Percentiles rank a stretch among this genome's conserved stretches.
These are phyloP conservation scores for Vigna hirtella DNA, from an alignment of 306 rosid species.

Conservation along the genomic window DNA sequence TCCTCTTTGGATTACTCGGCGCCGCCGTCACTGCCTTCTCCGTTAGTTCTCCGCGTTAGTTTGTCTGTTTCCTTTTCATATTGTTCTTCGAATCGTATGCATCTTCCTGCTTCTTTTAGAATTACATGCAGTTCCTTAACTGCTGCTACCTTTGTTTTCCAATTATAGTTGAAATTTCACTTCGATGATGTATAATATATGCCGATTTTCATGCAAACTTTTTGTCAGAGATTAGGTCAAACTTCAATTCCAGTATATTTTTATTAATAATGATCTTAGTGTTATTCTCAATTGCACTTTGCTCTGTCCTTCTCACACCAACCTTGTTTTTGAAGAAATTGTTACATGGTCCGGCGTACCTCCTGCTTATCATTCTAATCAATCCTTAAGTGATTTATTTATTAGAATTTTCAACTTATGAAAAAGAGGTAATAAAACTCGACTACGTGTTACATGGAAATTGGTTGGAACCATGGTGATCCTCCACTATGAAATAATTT, in stretches of 20 bases:
- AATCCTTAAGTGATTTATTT: neutral
- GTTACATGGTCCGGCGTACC: neutral
- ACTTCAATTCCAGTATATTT: neutral
- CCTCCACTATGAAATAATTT: too few species aligned
- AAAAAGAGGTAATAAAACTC: neutral
- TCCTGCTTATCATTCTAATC: neutral
- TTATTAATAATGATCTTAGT: neutral
- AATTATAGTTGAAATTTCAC: neutral
- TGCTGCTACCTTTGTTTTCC: neutral
- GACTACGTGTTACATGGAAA: neutral
- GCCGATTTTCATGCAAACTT: neutral
- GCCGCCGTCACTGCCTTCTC: slow-evolving; percentile 81
- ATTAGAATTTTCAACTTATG: neutral
- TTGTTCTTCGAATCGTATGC: slow-evolving; percentile 8
- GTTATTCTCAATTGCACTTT: neutral
- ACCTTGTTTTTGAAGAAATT: neutral
- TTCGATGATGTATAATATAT: too few species aligned
- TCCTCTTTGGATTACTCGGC: slow-evolving; percentile 73
- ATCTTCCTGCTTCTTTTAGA: neutral
- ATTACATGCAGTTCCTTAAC: neutral
- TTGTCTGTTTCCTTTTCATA: neutral
- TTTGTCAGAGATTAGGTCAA: neutral
- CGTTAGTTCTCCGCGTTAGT: slow-evolving; percentile 52
- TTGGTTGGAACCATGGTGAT: neutral
- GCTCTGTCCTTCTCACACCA: neutral